A percentile compares a stretch with the other conserved stretches of the same genome.
phyloP scores from a whole-genome alignment of 2,329 filamentous ascomycete genomes.

The Epichloe glyceriae region DNA sequence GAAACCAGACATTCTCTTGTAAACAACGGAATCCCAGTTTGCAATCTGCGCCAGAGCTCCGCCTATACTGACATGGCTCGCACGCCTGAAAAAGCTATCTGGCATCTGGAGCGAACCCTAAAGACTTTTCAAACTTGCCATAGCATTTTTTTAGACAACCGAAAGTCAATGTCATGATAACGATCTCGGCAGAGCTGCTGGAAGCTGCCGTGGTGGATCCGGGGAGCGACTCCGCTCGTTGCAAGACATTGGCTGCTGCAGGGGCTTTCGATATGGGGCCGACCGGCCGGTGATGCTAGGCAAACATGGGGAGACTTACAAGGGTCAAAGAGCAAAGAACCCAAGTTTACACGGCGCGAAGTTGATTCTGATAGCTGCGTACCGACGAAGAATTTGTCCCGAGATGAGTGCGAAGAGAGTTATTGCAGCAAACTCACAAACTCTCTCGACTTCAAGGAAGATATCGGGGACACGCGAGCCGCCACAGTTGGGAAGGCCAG shows the following conservation, averaged over 20 bases:
- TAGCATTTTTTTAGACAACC: neutral
- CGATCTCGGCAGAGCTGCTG: neutral
- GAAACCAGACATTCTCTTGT: neutral
- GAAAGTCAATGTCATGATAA: neutral
- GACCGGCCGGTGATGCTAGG: neutral
- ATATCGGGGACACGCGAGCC: conserved; percentile 1
- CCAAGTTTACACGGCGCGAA: neutral
- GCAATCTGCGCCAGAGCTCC: neutral
- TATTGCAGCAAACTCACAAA: neutral
- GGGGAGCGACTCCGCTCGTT: conserved; percentile 7
- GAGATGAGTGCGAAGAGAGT: neutral
- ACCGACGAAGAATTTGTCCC: neutral
- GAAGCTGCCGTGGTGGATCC: conserved; percentile 5
- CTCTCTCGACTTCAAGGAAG: neutral
- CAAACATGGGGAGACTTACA: conserved; percentile 3
- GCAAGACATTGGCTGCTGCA: conserved; percentile 7
- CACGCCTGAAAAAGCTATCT: neutral
- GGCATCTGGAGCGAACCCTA: neutral
- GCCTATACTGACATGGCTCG: neutral
- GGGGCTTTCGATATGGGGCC: conserved; percentile 2
- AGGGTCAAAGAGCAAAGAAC: neutral
- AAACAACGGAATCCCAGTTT: neutral
- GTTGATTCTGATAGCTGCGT: neutral
- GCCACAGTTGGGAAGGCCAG: conserved; percentile 2
- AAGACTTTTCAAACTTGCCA: neutral